A percentile compares a stretch with the other conserved stretches of the same genome.
Evolutionary conservation across 768 basidiomycete species (phyloP).

Genomic region (Cystobasidium onofrii): DNA sequence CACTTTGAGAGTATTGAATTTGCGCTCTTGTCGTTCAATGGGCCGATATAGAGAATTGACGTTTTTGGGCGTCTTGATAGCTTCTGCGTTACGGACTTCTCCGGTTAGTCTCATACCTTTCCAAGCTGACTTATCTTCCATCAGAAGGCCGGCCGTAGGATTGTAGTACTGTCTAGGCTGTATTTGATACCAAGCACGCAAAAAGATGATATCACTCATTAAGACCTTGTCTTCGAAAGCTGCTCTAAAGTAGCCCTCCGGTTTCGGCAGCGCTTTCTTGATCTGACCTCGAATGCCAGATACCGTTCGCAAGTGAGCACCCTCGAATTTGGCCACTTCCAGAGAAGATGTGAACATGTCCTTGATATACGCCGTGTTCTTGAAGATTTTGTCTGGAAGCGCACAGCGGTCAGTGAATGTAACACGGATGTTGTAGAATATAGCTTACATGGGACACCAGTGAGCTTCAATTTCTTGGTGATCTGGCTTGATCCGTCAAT

Average conservation of each 20-base stretch:
- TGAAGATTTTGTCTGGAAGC: constrained; percentile 79
- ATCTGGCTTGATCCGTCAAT: constrained; percentile 87
- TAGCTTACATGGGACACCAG: constrained; percentile 59
- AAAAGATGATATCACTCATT: constrained; percentile 90
- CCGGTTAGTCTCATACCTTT: constrained; percentile 92
- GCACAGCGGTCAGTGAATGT: no score
- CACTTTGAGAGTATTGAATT: constrained; percentile 83
- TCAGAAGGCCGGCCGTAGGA: constrained; percentile 80
- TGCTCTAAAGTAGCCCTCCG: constrained; percentile 88
- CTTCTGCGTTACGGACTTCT: constrained; percentile 76
- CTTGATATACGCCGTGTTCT: constrained; percentile 95
- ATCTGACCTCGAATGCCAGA: constrained; percentile 93
- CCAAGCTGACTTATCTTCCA: constrained; percentile 71
- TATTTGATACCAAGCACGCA: constrained; percentile 93
- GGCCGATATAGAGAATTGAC: constrained; percentile 80
- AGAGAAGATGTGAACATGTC: constrained; percentile 92
- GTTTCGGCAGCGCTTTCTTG: constrained; percentile 90
- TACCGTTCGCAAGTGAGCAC: constrained; percentile 89
- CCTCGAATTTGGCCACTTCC: constrained; percentile 97
- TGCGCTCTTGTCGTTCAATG: constrained; percentile 66
- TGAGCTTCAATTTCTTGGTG: constrained; percentile 96
- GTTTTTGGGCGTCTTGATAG: constrained; percentile 67
- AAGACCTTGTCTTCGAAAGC: constrained; percentile 97
- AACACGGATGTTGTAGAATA: neutral
- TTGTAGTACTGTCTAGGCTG: constrained; percentile 94